Evolutionary conservation across 495 filamentous ascomycete species (phyloP).

Genomic region (Usnea hakonensis): DNA sequence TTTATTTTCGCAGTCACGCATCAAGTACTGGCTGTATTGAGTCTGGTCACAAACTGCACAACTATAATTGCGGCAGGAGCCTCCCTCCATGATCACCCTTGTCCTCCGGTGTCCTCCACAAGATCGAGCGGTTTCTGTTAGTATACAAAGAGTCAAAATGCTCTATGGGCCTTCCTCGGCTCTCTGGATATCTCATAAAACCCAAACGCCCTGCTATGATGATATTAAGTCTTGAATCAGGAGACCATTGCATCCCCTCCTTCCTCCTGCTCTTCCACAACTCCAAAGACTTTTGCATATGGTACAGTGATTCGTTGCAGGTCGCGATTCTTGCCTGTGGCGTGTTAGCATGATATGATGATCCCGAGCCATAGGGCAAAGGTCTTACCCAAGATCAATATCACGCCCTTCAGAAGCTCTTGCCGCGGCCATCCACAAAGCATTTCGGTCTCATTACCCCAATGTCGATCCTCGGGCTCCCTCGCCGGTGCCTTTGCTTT

Average conservation of each 20-base stretch:
- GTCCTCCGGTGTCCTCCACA: background rate
- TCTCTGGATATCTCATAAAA: constrained; percentile 11
- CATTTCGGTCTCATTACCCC: constrained; percentile 41
- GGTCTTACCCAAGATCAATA: constrained; percentile 80
- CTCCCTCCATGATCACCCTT: background rate
- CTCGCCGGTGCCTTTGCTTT: constrained; percentile 38
- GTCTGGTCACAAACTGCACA: background rate
- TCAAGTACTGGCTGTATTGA: background rate
- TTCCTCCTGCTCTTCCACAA: constrained; percentile 40
- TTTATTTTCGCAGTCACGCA: background rate
- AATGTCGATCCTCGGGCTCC: constrained; percentile 47
- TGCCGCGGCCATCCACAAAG: constrained; percentile 85
- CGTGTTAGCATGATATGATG: constrained; percentile 12
- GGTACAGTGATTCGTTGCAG: constrained; percentile 86
- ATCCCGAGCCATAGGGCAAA: background rate
- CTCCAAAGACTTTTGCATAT: constrained; percentile 67
- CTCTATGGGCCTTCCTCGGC: background rate
- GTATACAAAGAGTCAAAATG: constrained; percentile 7
- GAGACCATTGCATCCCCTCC: constrained; percentile 48
- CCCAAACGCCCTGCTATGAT: constrained; percentile 13
- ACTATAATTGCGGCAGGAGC: background rate
- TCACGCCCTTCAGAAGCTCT: constrained; percentile 78
- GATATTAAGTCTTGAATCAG: constrained; percentile 26
- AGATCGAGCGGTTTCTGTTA: background rate
- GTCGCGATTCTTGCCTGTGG: constrained; percentile 84